A percentile compares a stretch with the other conserved stretches of the same genome.
These are phyloP conservation scores for Magnusiomyces fungicola DNA, from an alignment of 1,139 yeast genomes.

Conservation along the genomic window DNA sequence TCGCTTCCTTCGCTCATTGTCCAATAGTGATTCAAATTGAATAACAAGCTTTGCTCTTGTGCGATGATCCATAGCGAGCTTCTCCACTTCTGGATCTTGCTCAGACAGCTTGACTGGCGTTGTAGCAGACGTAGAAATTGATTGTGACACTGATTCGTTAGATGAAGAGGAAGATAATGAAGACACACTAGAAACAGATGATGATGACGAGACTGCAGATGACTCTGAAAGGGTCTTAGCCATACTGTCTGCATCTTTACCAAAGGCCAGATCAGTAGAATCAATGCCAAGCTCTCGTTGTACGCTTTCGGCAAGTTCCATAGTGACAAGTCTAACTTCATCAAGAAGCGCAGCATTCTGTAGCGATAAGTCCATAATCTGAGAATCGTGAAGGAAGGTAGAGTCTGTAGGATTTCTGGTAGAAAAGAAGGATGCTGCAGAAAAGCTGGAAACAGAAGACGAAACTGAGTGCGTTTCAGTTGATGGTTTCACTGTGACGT, in stretches of 20 bases:
- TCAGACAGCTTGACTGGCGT: not conserved
- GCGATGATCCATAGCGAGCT: conserved; percentile 6
- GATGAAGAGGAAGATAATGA: not conserved
- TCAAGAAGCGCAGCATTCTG: conserved; percentile 21
- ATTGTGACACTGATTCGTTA: not conserved
- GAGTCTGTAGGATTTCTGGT: not conserved
- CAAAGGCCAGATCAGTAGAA: no score
- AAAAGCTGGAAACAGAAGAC: no score
- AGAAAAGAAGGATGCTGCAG: no score
- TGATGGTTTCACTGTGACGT: no score
- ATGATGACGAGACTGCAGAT: not conserved
- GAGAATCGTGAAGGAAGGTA: not conserved
- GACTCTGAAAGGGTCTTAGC: no score
- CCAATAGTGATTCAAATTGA: conserved; percentile 26
- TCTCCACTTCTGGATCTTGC: not conserved
- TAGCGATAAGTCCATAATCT: not conserved
- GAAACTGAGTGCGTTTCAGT: no score
- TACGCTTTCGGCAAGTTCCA: conserved; percentile 34
- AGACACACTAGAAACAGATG: conserved; percentile 4
- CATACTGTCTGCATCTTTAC: no score
- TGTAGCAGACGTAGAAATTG: not conserved
- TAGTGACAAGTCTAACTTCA: conserved; percentile 32
- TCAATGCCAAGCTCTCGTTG: conserved; percentile 32
- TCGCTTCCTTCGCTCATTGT: conserved; percentile 31
- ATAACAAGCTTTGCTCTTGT: conserved; percentile 24